Evolutionary conservation across 306 rosid genomes (phyloP).

Genomic region (Prunus mongolica): DNA sequence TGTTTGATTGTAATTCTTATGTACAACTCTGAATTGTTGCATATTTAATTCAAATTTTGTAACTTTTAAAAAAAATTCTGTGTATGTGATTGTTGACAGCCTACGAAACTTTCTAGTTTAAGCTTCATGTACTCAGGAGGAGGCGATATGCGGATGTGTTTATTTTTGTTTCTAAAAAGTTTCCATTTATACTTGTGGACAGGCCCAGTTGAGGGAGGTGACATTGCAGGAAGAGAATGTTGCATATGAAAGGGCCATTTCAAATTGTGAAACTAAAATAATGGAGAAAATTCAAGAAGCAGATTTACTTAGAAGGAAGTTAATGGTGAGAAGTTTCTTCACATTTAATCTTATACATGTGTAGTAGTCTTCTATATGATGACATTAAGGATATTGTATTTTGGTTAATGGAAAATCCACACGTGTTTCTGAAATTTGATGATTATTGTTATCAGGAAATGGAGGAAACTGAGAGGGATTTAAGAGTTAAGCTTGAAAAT

Average conservation of each 20-base stretch:
- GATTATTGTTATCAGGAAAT: constrained; percentile 49
- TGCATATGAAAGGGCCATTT: constrained; percentile 60
- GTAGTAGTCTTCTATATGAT: not conserved
- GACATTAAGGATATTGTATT: not conserved
- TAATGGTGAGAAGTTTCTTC: constrained; percentile 47
- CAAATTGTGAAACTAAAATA: constrained; percentile 57
- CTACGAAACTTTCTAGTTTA: not conserved
- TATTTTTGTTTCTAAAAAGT: not conserved
- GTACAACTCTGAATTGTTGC: not conserved
- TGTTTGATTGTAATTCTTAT: not conserved
- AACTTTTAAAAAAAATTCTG: not conserved
- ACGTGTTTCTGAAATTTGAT: not conserved
- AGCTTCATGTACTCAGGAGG: not conserved
- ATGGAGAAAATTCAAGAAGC: constrained; percentile 67
- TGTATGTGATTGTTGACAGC: not conserved
- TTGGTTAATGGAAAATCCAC: not conserved
- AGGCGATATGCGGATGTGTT: not conserved
- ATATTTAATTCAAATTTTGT: not conserved
- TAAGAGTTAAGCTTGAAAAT: constrained; percentile 48
- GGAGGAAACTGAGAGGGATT: constrained; percentile 55
- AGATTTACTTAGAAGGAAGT: constrained; percentile 41
- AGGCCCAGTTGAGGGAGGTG: constrained; percentile 84
- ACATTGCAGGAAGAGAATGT: constrained; percentile 76
- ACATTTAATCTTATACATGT: not conserved
- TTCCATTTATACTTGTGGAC: not conserved